Percentiles rank a stretch among this genome's conserved stretches.
These are phyloP conservation scores for Pleurostoma richardsiae DNA, from an alignment of 2,329 filamentous ascomycete genomes.

Conservation along the genomic window DNA sequence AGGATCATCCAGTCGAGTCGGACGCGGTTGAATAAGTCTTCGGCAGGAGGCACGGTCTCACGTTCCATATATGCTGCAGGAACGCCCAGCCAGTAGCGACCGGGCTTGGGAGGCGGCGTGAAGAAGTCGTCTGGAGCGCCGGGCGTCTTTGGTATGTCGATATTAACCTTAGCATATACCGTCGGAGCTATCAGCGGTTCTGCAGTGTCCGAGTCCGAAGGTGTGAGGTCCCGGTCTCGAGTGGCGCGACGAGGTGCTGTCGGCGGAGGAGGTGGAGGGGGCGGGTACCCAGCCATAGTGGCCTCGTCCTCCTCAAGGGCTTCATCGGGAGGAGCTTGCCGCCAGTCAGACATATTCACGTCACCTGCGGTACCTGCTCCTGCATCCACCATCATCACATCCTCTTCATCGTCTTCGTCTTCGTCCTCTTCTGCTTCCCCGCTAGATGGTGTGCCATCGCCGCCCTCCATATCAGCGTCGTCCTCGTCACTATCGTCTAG, in stretches of 20 bases:
- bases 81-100: slow-evolving; percentile 81
- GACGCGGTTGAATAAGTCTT: slow-evolving; percentile 85
- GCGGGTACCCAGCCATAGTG: slow-evolving; percentile 70
- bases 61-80: slow-evolving; percentile 63
- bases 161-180: slow-evolving; percentile 58
- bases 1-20: slow-evolving; percentile 91
- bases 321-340: slow-evolving; percentile 47
- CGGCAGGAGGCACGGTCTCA: slow-evolving; percentile 63
- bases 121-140: slow-evolving; percentile 37
- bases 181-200: slow-evolving; percentile 60
- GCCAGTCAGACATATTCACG: slow-evolving; percentile 43
- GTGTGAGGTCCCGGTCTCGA: slow-evolving; percentile 58
- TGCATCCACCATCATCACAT: slow-evolving; percentile 54
- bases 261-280: slow-evolving; percentile 56
- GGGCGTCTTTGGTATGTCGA: slow-evolving; percentile 80
- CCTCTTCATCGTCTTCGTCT: slow-evolving; percentile 46
- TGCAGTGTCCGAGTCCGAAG: slow-evolving; percentile 68
- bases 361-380: slow-evolving; percentile 36
- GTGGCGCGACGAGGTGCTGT: slow-evolving; percentile 35
- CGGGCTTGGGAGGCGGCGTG: slow-evolving; percentile 53
- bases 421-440: slow-evolving; percentile 28
- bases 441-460: slow-evolving; percentile 25
- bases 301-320: slow-evolving; percentile 72
- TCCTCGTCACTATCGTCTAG: slow-evolving; percentile 31
- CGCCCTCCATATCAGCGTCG: slow-evolving; percentile 35